A percentile compares a stretch with the other conserved stretches of the same genome.
phyloP scores from a whole-genome alignment of 2,329 filamentous ascomycete species.

The Knoxdaviesia proteae region DNA sequence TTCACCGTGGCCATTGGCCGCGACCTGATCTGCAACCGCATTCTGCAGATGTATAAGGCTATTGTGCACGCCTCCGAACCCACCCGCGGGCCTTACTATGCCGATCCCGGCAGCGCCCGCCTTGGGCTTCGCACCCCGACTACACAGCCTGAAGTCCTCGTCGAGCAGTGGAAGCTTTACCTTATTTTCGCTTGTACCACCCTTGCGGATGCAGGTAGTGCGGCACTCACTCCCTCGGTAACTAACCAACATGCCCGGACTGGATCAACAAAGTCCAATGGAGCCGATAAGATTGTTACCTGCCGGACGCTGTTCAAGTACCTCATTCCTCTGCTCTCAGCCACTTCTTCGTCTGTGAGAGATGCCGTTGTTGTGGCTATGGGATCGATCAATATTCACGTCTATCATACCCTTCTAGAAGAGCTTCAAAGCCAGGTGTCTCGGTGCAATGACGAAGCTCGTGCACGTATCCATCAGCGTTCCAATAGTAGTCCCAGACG shows the following conservation, averaged over 20 bases:
- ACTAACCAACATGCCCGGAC: conserved; percentile 59
- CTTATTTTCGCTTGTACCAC: conserved; percentile 95
- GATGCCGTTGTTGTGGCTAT: conserved; percentile 81
- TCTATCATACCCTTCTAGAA: conserved; percentile 79
- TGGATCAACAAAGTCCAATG: conserved; percentile 48
- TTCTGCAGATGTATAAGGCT: conserved; percentile 78
- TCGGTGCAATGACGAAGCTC: conserved; percentile 74
- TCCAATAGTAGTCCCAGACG: conserved; percentile 64
- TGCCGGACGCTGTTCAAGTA: conserved; percentile 80
- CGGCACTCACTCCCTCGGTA: conserved; percentile 20
- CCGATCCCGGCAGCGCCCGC: conserved; percentile 33
- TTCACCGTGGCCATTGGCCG: conserved; percentile 80
- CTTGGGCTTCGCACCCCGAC: conserved; percentile 33
- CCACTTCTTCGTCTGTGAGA: conserved; percentile 58
- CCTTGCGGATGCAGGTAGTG: conserved; percentile 57
- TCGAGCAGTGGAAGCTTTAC: conserved; percentile 97
- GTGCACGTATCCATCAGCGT: conserved; percentile 67
- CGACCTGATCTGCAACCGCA: conserved; percentile 78
- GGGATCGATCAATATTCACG: conserved; percentile 84
- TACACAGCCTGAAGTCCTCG: conserved; percentile 63
- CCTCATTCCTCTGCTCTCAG: conserved; percentile 70
- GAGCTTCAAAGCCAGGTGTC: conserved; percentile 73
- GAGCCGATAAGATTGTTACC: conserved; percentile 61
- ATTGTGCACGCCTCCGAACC: conserved; percentile 64
- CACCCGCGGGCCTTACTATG: conserved; percentile 40